Conservation (phyloP, 108 stramenopile genomes). For the Craspedostauros australis region DNA sequence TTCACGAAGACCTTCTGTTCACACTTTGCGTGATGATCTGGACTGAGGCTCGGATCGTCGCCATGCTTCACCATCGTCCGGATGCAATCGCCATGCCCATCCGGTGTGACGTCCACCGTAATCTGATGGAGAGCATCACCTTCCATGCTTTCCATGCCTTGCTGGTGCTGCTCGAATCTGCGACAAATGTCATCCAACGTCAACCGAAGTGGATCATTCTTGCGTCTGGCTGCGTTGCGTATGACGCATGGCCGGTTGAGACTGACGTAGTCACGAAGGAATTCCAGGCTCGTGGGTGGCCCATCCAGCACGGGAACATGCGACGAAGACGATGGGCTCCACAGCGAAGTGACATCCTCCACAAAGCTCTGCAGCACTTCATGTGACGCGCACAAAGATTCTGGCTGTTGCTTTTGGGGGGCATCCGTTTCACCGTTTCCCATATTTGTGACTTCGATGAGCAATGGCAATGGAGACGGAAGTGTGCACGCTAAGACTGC, state of each 20-base stretch:
- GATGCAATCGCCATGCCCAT: conserved; percentile 87
- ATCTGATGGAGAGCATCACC: conserved; percentile 14
- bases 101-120: conserved; percentile 84
- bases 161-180: conserved; percentile 16
- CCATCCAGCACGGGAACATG: conserved; percentile 41
- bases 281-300: conserved; percentile 50
- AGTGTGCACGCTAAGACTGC: no score
- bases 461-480: no score
- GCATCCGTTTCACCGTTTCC: no score
- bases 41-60: not conserved
- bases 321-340: conserved; percentile 28
- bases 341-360: conserved; percentile 54
- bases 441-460: no score
- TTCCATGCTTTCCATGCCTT: not conserved
- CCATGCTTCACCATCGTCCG: conserved; percentile 13
- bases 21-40: not conserved
- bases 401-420: no score
- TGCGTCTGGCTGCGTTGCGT: conserved; percentile 36
- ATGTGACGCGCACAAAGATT: no score
- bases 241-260: conserved; percentile 66
- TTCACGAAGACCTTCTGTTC: conserved; percentile 64
- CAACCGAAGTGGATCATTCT: conserved; percentile 14
- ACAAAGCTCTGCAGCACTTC: no score
- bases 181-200: conserved; percentile 60
- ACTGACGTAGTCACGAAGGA: conserved; percentile 63